phyloP scores from a whole-genome alignment of 2,329 filamentous ascomycete species.

The Dothideomycetes sp. region DNA sequence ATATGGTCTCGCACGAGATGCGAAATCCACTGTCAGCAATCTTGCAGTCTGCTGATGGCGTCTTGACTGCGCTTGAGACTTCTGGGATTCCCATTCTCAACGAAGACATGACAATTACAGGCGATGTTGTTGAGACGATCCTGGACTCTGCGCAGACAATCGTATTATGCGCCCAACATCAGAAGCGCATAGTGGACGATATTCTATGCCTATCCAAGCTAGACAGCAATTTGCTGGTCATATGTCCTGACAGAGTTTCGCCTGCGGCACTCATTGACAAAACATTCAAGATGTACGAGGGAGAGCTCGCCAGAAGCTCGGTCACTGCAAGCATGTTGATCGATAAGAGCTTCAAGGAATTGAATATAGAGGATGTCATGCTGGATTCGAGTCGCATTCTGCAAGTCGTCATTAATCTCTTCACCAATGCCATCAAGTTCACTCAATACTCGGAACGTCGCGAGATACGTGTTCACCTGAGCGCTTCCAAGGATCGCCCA shows the following conservation, averaged over 20 bases:
- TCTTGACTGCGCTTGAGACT: slow-evolving; percentile 22
- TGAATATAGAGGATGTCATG: slow-evolving; percentile 25
- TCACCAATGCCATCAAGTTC: slow-evolving; percentile 38
- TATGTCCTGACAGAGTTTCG: slow-evolving; percentile 29
- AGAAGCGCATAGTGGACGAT: slow-evolving; percentile 35
- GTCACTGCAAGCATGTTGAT: slow-evolving; percentile 20
- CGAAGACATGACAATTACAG: neutral
- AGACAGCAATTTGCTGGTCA: slow-evolving; percentile 22
- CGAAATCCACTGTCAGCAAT: slow-evolving; percentile 34
- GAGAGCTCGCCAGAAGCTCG: slow-evolving; percentile 23
- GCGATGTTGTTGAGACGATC: slow-evolving; percentile 4
- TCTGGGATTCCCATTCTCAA: slow-evolving; percentile 3
- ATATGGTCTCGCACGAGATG: slow-evolving; percentile 31
- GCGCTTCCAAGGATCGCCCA: slow-evolving; percentile 23
- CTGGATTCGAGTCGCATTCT: slow-evolving; percentile 32
- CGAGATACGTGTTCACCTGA: slow-evolving; percentile 26
- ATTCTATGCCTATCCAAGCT: slow-evolving; percentile 33
- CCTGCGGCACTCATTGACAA: slow-evolving; percentile 23
- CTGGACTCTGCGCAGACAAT: slow-evolving; percentile 14
- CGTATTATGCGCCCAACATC: slow-evolving; percentile 16
- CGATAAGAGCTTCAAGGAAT: slow-evolving; percentile 23
- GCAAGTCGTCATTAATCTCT: slow-evolving; percentile 31
- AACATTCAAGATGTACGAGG: slow-evolving; percentile 27
- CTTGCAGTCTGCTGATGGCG: slow-evolving; percentile 33
- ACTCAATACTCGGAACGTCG: slow-evolving; percentile 26